Evolutionary conservation across 2,329 filamentous ascomycete genomes (phyloP), one percentile per base, ranked within the genome.

Genomic region (Aureobasidium musti): DNA sequence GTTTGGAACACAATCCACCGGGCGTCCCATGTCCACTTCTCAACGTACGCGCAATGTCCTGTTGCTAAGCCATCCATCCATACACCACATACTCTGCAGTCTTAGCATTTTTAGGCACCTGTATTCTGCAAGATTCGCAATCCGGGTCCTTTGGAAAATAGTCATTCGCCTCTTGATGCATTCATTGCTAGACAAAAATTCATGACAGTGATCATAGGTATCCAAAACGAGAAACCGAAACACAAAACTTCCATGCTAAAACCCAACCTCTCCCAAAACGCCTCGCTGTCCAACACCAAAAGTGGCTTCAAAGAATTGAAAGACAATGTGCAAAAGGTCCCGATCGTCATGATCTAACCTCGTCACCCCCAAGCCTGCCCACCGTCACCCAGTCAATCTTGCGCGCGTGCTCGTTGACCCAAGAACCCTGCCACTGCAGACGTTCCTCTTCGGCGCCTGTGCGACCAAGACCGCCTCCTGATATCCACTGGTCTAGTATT

Each of bases 401-500:
- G 67, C 77, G 78, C 70, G 78, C 79, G 33, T 74, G 76, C 53
- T 81, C 80, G 67, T 77, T 78, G 3, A 81, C 74, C 67, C 77
- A 76, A 67, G 77, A 73, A 7, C 81, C 81, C 28, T 75, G 73
- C 81, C 81, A 83, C 19, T 73, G 74, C 63, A 82, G 73, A 33
- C 76, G 74, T 56, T 71, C 70, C 3, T 70, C 70, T 33, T 77
- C 75, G 19, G 71, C 71, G 10, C 74, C 72, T 19, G 79, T 69
- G 67, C 78, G 75, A 2, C 91, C 91, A 37, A 93, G 77, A 1
- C 91, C 91, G 3, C 86, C 87, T 71, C 89, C 88, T 65, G 75
- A 73, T 14, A 87, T 84, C 91, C 91, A 94, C 75, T 91, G 89
- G 69, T 83, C 84, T 13, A 92, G 83, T 19, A 91, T 83, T 61